These are phyloP conservation scores for Lophium mytilinum DNA, from an alignment of 495 filamentous ascomycete genomes.

Conservation along the genomic window DNA sequence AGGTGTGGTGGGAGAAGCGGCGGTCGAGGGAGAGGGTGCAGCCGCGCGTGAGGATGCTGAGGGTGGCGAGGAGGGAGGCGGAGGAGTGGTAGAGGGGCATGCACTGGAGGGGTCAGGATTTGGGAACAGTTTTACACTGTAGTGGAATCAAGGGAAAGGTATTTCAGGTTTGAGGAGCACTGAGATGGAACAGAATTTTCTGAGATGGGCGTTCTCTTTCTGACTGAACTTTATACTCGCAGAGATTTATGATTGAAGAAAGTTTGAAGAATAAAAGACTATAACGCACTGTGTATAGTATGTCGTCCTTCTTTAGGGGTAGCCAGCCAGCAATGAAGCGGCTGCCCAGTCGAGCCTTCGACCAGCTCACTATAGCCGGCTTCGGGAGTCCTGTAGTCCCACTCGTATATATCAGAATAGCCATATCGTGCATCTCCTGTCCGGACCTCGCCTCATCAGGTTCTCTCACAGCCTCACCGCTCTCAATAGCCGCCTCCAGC, in stretches of 20 bases:
- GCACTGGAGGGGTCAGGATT: constrained; percentile 35
- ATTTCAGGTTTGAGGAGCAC: no score
- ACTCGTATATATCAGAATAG: constrained; percentile 32
- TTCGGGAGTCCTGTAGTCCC: constrained; percentile 66
- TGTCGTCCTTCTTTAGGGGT: constrained; percentile 49
- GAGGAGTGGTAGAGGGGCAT: constrained; percentile 96
- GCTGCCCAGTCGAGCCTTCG: constrained; percentile 49
- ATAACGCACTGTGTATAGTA: constrained; percentile 57
- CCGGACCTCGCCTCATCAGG: constrained; percentile 13
- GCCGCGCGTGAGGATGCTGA: constrained; percentile 49
- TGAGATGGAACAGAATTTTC: no score
- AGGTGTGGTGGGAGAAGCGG: constrained; percentile 73
- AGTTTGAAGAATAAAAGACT: no score
- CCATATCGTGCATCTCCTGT: constrained; percentile 26
- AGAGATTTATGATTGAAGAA: no score
- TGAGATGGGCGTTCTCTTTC: no score
- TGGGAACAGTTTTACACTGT: neutral
- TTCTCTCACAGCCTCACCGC: constrained; percentile 10
- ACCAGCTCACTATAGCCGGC: constrained; percentile 75
- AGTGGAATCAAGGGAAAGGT: no score
- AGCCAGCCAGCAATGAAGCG: constrained; percentile 52
- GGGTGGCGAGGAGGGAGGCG: constrained; percentile 63
- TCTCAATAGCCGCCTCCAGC: constrained; percentile 21
- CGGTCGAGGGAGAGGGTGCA: constrained; percentile 64
- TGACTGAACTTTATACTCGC: no score